phyloP scores from a whole-genome alignment of 139 green algal genomes.

The Deuterostichococcus epilithicus region DNA sequence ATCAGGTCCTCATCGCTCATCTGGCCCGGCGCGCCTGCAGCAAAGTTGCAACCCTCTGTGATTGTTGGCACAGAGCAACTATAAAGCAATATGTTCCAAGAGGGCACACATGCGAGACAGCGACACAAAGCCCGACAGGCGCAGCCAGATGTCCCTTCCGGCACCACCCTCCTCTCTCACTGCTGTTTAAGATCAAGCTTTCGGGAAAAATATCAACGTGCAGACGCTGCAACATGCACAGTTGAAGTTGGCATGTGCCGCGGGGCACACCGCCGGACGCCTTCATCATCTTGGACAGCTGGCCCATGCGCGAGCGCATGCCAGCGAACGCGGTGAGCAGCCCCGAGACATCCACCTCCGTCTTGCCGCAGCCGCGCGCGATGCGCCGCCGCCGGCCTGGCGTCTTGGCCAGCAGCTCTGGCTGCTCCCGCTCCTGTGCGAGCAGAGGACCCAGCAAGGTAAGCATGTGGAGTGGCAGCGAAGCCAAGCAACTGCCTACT shows the following conservation, averaged over 20 bases:
- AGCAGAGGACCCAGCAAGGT: too few species aligned
- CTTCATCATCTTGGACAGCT: slow-evolving; percentile 76
- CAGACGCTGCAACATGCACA: not conserved
- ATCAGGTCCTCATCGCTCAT: slow-evolving; percentile 69
- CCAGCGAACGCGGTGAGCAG: slow-evolving; percentile 75
- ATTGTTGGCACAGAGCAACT: not conserved
- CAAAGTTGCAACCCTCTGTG: not conserved
- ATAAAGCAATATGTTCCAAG: not conserved
- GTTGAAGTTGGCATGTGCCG: not conserved
- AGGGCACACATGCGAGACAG: not conserved
- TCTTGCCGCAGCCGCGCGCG: slow-evolving; percentile 45
- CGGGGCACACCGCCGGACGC: slow-evolving; percentile 26
- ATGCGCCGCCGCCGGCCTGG: slow-evolving; percentile 29
- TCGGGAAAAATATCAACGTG: not conserved
- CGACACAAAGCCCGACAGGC: not conserved
- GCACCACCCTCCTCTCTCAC: not conserved
- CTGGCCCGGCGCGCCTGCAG: slow-evolving; percentile 39
- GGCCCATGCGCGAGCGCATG: slow-evolving; percentile 72
- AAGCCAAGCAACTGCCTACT: not conserved
- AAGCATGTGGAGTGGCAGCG: too few species aligned
- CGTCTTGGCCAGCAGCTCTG: slow-evolving; percentile 79
- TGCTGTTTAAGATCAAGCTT: not conserved
- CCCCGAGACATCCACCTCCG: slow-evolving; percentile 64
- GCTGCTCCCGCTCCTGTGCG: slow-evolving; percentile 68
- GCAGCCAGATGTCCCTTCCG: slow-evolving; percentile 8